Base-by-base conservation (phyloP, 164 flowering plant genomes). In the Nelumbo lutea region DNA sequence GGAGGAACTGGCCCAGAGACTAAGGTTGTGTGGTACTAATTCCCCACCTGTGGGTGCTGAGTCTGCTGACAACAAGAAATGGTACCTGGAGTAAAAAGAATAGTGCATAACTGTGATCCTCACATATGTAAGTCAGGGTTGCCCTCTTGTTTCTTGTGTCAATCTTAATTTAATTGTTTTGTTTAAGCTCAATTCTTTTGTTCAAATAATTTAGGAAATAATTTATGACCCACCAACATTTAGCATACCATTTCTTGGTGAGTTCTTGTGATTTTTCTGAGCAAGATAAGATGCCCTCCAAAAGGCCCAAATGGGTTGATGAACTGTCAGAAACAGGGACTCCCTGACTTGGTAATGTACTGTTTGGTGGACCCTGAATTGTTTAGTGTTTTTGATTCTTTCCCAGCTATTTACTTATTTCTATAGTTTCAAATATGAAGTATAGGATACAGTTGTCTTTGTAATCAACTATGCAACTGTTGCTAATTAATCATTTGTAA, bases 221-320 rank as follows among this genome's bases (percentile, higher is more conserved):
- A 2, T 85, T 14, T 93, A 91, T 77, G 97, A 91, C 60, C 83
- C 84, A 71, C 96, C 98, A 4, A 66, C 42, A 60, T 87, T 76
- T 85, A 96, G 96, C 51, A 62, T 59, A 58, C 70, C 96, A 96
- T 82, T 87, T 86, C 72, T 86, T 88, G 0, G 52, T 84, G 66
- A 77, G 73, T 61, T 66, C 67, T 65, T 72, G 80, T 73, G 72
- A 61, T 73, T 75, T 74, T 50, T 71, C 72, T 65, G 79, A 81
- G 67, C 79, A 68, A 67, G 77, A 41, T 51, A 71, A 67, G 68
- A 59, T 52, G 65, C 70, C 75, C 61, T 46, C 68, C 42, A 90
- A 83, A 79, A 88, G 78, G 62, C 99, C 99, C 60, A 79, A 78
- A 71, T 96, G 99, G 99, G 75, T 87, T 73, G 69, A 83, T 67